Conservation (phyloP, 2,329 filamentous ascomycete genomes). For the Aschersonia sp. region DNA sequence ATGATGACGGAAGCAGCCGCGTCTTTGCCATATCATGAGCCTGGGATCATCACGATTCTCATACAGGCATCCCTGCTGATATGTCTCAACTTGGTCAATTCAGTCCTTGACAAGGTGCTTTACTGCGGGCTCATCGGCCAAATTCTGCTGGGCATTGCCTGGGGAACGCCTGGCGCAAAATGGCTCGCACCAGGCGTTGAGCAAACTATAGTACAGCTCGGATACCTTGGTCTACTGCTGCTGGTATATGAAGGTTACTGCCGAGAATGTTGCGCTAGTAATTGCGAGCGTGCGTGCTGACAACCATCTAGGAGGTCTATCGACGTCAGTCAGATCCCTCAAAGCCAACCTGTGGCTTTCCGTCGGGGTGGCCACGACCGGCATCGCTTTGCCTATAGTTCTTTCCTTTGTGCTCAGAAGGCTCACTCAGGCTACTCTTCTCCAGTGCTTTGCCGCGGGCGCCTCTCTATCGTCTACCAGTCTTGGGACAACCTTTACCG, state of each 20-base stretch:
- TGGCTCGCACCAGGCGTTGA: slow-evolving; percentile 41
- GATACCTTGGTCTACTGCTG: slow-evolving; percentile 59
- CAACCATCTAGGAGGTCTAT: slow-evolving; percentile 33
- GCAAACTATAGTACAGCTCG: slow-evolving; percentile 45
- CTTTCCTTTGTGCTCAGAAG: slow-evolving; percentile 46
- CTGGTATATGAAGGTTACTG: slow-evolving; percentile 52
- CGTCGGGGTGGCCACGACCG: slow-evolving; percentile 46
- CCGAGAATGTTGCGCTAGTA: too few species aligned
- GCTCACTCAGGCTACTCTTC: slow-evolving; percentile 31
- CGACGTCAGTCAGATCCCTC: slow-evolving; percentile 20
- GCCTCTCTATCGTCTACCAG: slow-evolving; percentile 63
- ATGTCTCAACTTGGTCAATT: slow-evolving; percentile 43
- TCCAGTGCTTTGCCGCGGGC: slow-evolving; percentile 59
- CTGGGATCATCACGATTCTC: slow-evolving; percentile 43
- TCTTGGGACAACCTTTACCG: slow-evolving; percentile 54
- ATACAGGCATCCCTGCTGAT: slow-evolving; percentile 47
- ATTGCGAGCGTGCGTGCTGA: too few species aligned
- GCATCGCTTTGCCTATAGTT: slow-evolving; percentile 47
- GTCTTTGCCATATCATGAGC: slow-evolving; percentile 44
- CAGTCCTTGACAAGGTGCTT: slow-evolving; percentile 40
- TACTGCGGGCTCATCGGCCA: slow-evolving; percentile 64
- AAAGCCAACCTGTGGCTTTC: slow-evolving; percentile 48
- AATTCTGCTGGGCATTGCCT: slow-evolving; percentile 55
- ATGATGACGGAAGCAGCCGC: not conserved
- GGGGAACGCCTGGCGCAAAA: slow-evolving; percentile 50